Evolutionary conservation across 2,329 filamentous ascomycete genomes (phyloP), one percentile per base, ranked within the genome.

Genomic region (Clarireedia paspali): DNA sequence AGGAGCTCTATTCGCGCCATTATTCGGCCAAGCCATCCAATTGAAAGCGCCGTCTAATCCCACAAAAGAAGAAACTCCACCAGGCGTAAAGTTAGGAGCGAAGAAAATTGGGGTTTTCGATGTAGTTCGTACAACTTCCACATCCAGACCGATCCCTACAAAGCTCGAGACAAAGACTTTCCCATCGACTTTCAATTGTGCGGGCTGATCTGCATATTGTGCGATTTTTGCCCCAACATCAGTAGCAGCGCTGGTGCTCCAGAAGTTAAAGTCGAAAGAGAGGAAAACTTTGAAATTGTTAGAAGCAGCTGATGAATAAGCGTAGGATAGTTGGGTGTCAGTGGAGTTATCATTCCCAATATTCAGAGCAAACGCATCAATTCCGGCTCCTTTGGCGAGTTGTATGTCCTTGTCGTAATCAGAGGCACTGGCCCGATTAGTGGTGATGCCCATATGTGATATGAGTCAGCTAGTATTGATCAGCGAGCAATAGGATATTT

Each of bases 121-220:
- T 20, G 55, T 55, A 10, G 58, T 34, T 56, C 72, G 72, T 61
- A 79, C 74, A 1, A 60, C 59, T 10, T 68, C 64, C 45, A 72
- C 70, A 42, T 60, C 63, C 0, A 71, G 58, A 0, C 75, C 77
- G 65, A 78, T 76, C 50, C 79, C 79, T 0, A 76, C 77, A 12
- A 74, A 77, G 2, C 77, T 77, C n/a, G 78, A 67, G 0, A 76
- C 72, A 56, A 72, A 68, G 48, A 64, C 61, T 23, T 73, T 67
- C 0, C 53, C 36, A 49, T 63, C 53, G 53, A 70, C 66, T 36
- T 65, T 68, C 34, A 71, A 66, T 24, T 74, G 69, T 0, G 71
- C 69, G 10, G 63, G 44, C 20, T 66, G 63, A 7, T 57, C 51
- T n/a, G 64, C 66, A 47, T 66, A 67, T 27, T 63, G 57, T 30